phyloP scores from a whole-genome alignment of 2,329 filamentous ascomycete genomes.

The Clarireedia homoeocarpa region DNA sequence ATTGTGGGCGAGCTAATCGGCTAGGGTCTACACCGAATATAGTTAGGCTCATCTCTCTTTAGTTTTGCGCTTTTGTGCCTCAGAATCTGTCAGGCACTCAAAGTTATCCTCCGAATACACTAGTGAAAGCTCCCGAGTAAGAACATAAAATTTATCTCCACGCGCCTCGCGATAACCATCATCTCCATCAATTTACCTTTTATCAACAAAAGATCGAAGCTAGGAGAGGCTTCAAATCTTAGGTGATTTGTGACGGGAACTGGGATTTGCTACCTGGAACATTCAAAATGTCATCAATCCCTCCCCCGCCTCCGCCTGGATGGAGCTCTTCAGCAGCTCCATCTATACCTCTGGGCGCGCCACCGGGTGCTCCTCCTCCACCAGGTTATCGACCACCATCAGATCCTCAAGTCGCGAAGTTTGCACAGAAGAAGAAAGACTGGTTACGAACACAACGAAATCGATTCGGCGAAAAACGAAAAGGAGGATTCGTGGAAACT shows the following conservation, averaged over 20 bases:
- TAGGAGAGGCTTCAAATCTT: constrained; percentile 3
- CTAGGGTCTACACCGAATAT: constrained; percentile 5
- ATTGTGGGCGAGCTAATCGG: constrained; percentile 5
- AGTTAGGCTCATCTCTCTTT: not conserved
- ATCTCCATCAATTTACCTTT: constrained; percentile 1
- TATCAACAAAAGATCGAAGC: constrained; percentile 5
- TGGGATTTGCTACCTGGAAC: constrained; percentile 19
- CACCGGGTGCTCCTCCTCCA: constrained; percentile 58
- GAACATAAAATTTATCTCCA: constrained; percentile 6
- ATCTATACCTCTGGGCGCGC: constrained; percentile 40
- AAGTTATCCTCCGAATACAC: constrained; percentile 4
- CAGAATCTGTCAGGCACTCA: not conserved
- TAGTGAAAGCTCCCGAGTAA: constrained; percentile 6
- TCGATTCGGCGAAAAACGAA: constrained; percentile 93
- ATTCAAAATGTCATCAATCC: constrained; percentile 47
- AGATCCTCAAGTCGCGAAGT: constrained; percentile 84
- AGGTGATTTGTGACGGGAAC: constrained; percentile 16
- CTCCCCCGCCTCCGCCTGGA: constrained; percentile 61
- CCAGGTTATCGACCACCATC: constrained; percentile 75
- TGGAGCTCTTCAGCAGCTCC: constrained; percentile 47
- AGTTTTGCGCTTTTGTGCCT: not conserved
- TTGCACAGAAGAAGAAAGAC: constrained; percentile 98
- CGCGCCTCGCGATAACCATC: constrained; percentile 4
- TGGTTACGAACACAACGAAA: constrained; percentile 89
- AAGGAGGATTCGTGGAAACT: constrained; percentile 92